Evolutionary conservation across 352 stramenopile genomes (phyloP).

Genomic region (Blastocystis sp.): DNA sequence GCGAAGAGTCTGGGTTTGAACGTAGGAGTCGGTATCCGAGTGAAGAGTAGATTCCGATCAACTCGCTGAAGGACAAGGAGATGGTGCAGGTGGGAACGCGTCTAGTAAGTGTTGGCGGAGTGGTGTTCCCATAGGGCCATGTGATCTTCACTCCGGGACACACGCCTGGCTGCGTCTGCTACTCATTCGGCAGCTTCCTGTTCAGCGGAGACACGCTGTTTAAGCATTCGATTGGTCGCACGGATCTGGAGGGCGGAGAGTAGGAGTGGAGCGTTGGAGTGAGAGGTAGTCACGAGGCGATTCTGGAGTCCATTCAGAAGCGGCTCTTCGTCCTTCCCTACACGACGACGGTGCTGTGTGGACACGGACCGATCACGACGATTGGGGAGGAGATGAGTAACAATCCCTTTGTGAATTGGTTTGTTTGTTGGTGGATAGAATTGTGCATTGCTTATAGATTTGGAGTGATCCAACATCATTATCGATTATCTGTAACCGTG

Average conservation of each 20-base stretch:
- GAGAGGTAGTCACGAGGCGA: neutral
- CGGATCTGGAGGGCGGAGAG: neutral
- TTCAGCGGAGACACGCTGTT: constrained; percentile 51
- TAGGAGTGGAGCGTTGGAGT: neutral
- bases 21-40: no score
- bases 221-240: constrained; percentile 2
- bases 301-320: constrained; percentile 29
- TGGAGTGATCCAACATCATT: neutral
- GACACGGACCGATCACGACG: neutral
- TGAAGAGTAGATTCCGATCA: constrained; percentile 18
- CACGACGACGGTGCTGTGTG: constrained; percentile 17
- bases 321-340: constrained; percentile 27
- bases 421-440: neutral
- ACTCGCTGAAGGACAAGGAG: constrained; percentile 28
- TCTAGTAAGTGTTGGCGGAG: neutral
- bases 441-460: neutral
- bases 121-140: neutral
- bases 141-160: constrained; percentile 45
- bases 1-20: neutral
- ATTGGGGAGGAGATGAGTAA: neutral
- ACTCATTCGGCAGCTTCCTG: constrained; percentile 30
- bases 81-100: neutral
- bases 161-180: constrained; percentile 38
- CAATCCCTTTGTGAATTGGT: constrained; percentile 26
- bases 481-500: no score